Evolutionary conservation across 2,329 filamentous ascomycete genomes (phyloP).

Genomic region (Colletotrichum sp.): DNA sequence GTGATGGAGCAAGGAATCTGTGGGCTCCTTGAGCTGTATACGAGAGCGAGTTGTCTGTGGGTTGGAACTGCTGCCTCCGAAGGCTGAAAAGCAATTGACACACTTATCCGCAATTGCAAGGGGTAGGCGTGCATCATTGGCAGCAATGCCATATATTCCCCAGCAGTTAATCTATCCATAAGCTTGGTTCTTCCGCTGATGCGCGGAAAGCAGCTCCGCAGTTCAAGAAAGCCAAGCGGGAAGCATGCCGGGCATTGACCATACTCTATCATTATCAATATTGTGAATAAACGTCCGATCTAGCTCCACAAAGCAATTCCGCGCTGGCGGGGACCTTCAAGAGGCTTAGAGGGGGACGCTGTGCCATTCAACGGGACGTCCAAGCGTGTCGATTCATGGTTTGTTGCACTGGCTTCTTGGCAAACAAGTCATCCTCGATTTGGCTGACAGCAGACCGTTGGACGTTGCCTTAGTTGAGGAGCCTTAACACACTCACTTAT

Average conservation of each 20-base stretch:
- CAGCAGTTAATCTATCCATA: background rate
- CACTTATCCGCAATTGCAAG: background rate
- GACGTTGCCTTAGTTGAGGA: background rate
- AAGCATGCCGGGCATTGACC: background rate
- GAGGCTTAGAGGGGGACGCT: background rate
- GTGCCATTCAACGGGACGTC: background rate
- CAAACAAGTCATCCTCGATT: background rate
- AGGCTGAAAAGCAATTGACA: background rate
- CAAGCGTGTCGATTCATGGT: background rate
- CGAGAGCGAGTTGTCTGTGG: background rate
- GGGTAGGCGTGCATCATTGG: background rate
- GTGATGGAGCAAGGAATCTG: background rate
- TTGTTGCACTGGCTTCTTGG: background rate
- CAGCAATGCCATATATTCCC: background rate
- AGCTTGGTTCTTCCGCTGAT: background rate
- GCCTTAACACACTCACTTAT: slow-evolving; percentile 1
- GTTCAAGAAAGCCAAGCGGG: background rate
- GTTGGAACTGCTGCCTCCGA: background rate
- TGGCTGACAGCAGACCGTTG: background rate
- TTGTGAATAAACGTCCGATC: background rate
- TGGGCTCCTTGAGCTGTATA: background rate
- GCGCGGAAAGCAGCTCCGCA: background rate
- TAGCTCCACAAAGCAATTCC: background rate
- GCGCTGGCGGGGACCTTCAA: background rate
- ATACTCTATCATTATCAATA: background rate